These are phyloP conservation scores for Chrysophaeum taylorii DNA, from an alignment of 352 stramenopile genomes.

Conservation along the genomic window DNA sequence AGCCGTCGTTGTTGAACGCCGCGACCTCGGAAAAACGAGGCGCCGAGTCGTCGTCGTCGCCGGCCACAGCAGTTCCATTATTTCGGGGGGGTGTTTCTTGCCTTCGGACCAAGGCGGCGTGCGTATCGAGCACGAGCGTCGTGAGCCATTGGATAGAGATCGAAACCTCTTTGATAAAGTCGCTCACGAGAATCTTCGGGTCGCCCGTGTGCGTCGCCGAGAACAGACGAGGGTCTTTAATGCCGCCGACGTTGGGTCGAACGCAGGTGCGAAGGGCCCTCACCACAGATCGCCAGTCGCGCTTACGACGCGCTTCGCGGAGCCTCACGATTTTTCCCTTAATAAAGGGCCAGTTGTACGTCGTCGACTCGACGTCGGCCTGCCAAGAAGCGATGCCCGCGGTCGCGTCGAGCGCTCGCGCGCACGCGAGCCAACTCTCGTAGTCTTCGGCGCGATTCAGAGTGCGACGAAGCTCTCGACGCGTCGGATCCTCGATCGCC, in stretches of 20 bases:
- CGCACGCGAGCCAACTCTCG: background rate
- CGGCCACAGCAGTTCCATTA: background rate
- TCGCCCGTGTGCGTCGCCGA: conserved; percentile 50
- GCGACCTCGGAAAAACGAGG: background rate
- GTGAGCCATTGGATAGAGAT: conserved; percentile 49
- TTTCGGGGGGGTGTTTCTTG: background rate
- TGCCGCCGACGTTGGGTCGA: conserved; percentile 56
- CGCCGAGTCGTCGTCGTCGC: background rate
- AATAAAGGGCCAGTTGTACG: conserved; percentile 55
- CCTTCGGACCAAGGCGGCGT: background rate
- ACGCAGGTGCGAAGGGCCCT: conserved; percentile 55
- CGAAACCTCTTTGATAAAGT: conserved; percentile 49
- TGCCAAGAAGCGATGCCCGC: background rate
- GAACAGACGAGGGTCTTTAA: conserved; percentile 59
- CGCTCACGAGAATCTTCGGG: conserved; percentile 44
- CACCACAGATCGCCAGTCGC: conserved; percentile 38
- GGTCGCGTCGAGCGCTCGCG: background rate
- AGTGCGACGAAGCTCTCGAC: background rate
- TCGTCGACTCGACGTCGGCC: background rate
- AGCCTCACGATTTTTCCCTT: conserved; percentile 34
- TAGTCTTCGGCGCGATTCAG: background rate
- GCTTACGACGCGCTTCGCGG: conserved; percentile 27
- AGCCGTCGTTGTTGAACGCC: background rate
- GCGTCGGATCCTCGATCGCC: background rate
- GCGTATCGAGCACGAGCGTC: conserved; percentile 4